These are phyloP conservation scores for Candida nonsorbophila DNA, from an alignment of 805 yeast genomes.

Conservation along the genomic window DNA sequence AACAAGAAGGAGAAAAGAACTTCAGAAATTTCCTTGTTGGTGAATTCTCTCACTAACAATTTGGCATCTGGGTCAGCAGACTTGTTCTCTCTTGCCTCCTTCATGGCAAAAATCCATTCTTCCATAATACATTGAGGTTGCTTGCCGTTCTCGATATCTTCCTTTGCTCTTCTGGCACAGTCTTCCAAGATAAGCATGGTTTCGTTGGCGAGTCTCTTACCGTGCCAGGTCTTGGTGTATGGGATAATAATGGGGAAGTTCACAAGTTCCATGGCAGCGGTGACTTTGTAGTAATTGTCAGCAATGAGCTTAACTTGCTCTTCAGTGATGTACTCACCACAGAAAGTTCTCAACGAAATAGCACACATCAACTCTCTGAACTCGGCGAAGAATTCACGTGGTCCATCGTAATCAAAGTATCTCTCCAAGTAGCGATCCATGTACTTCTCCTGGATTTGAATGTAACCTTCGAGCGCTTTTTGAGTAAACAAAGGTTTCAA, in stretches of 20 bases:
- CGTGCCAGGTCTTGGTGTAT: constrained; percentile 97
- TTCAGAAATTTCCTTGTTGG: constrained; percentile 90
- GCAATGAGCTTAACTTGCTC: constrained; percentile 85
- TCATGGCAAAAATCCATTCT: constrained; percentile 88
- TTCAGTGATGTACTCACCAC: constrained; percentile 92
- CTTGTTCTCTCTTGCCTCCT: constrained; percentile 55
- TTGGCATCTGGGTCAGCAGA: constrained; percentile 49
- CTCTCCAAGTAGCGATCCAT: constrained; percentile 76
- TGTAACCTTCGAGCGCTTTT: constrained; percentile 73
- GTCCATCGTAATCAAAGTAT: constrained; percentile 60
- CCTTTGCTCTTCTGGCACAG: constrained; percentile 87
- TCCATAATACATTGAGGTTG: constrained; percentile 88
- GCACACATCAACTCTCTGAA: constrained; percentile 97
- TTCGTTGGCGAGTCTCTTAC: constrained; percentile 86
- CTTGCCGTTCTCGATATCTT: constrained; percentile 71
- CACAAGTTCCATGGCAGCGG: constrained; percentile 95
- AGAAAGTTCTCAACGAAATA: constrained; percentile 83
- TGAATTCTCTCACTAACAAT: constrained; percentile 70
- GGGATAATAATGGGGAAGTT: constrained; percentile 97
- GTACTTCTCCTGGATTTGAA: constrained; percentile 78
- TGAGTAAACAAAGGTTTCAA: constrained; percentile 86
- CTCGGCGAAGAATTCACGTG: constrained; percentile 80
- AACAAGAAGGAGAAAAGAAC: constrained; percentile 94
- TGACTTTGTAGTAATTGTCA: constrained; percentile 85
- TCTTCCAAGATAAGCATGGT: constrained; percentile 87